phyloP scores from a whole-genome alignment of 192 early-diverging fungal genomes.

The Oehlia diaphana region DNA sequence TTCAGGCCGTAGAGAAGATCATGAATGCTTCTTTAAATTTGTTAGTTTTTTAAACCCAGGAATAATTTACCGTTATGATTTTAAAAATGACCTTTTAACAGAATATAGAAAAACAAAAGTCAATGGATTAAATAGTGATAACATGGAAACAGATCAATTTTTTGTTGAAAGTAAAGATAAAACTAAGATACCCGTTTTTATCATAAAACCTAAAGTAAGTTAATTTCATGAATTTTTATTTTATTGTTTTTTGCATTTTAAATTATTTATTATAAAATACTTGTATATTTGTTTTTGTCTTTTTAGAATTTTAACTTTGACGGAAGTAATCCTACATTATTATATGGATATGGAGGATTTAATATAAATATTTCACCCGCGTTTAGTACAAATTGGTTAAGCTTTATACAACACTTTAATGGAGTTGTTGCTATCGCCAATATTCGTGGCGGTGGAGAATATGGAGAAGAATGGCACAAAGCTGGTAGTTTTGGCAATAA shows the following conservation, averaged over 20 bases:
- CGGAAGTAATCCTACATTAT: slow-evolving; percentile 54
- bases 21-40: slow-evolving; percentile 58
- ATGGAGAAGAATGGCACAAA: slow-evolving; percentile 54
- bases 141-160: slow-evolving; percentile 64
- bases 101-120: slow-evolving; percentile 49
- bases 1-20: slow-evolving; percentile 40
- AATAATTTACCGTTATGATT: slow-evolving; percentile 59
- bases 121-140: slow-evolving; percentile 46
- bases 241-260: neutral
- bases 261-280: neutral
- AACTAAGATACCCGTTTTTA: slow-evolving; percentile 69
- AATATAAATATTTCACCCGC: slow-evolving; percentile 50
- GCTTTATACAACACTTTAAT: slow-evolving; percentile 55
- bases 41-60: slow-evolving; percentile 60
- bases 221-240: neutral
- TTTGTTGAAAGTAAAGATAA: slow-evolving; percentile 68
- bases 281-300: neutral
- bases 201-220: slow-evolving; percentile 54
- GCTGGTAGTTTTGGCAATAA: slow-evolving; percentile 60
- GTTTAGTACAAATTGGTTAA: slow-evolving; percentile 37
- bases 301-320: slow-evolving; percentile 44
- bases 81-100: slow-evolving; percentile 38
- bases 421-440: slow-evolving; percentile 65
- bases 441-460: slow-evolving; percentile 73
- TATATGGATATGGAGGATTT: slow-evolving; percentile 78